Evolutionary conservation across 495 filamentous ascomycete genomes (phyloP).

Genomic region (Aspergillus bertholletiae): DNA sequence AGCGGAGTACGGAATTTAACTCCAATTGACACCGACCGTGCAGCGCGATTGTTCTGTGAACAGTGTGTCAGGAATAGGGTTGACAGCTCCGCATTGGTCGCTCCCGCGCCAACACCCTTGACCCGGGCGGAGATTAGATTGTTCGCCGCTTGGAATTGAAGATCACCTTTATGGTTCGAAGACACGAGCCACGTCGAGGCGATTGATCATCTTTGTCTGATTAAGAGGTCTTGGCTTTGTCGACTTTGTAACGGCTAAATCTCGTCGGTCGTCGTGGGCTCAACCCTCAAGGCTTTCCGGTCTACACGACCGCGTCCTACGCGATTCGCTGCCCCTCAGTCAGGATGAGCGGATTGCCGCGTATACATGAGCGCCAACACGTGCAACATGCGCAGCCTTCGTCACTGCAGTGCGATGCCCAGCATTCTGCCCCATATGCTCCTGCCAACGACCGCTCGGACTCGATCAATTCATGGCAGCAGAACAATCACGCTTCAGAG

Average conservation of each 20-base stretch:
- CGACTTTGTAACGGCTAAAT: neutral
- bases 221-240: neutral
- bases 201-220: neutral
- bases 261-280: neutral
- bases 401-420: constrained; percentile 24
- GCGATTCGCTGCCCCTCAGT: neutral
- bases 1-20: constrained; percentile 1
- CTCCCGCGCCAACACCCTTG: constrained; percentile 7
- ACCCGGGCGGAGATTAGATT: constrained; percentile 10
- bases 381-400: constrained; percentile 19
- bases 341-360: constrained; percentile 16
- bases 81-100: constrained; percentile 9
- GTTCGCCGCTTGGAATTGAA: neutral
- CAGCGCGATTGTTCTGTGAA: neutral
- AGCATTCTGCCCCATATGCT: constrained; percentile 11
- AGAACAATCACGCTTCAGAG: neutral
- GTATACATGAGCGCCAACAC: constrained; percentile 13
- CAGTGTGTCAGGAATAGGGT: neutral
- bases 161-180: neutral
- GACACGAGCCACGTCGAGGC: neutral
- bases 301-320: neutral
- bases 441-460: neutral
- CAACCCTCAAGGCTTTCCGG: neutral
- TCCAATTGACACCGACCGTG: neutral
- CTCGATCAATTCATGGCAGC: neutral